Conservation (phyloP, 2,329 filamentous ascomycete species). For the Xylaria sp. region DNA sequence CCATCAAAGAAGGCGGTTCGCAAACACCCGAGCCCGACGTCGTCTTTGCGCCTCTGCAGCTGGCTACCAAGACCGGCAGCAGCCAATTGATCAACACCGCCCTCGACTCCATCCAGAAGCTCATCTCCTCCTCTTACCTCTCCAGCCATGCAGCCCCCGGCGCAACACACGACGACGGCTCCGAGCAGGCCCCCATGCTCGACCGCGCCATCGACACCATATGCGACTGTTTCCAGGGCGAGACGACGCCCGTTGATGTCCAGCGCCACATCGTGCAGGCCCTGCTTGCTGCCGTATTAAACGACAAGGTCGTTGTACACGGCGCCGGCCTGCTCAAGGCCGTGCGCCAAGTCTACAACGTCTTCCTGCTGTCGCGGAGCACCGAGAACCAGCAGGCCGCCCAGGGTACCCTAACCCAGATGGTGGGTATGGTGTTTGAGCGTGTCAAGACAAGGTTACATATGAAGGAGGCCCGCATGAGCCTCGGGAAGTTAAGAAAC, state of each 20-base stretch:
- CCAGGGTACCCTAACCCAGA: conserved; percentile 95
- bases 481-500: conserved; percentile 62
- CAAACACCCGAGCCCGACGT: conserved; percentile 86
- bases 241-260: conserved; percentile 89
- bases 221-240: conserved; percentile 98
- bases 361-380: conserved; percentile 94
- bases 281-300: conserved; percentile 90
- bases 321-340: conserved; percentile 95
- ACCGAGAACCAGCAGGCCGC: conserved; percentile 96
- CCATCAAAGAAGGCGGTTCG: conserved; percentile 85
- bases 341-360: conserved; percentile 98
- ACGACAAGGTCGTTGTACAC: conserved; percentile 98
- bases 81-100: conserved; percentile 88
- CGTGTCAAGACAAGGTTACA: conserved; percentile 87
- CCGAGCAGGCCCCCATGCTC: conserved; percentile 77
- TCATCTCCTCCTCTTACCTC: conserved; percentile 99
- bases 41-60: conserved; percentile 88
- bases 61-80: conserved; percentile 88
- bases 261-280: conserved; percentile 99
- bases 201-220: conserved; percentile 99
- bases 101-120: conserved; percentile 97
- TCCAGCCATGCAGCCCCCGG: conserved; percentile 70
- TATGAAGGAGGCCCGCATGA: conserved; percentile 82
- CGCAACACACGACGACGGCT: conserved; percentile 56
- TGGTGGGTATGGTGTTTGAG: conserved; percentile 98